These are phyloP conservation scores for Solanum infundibuliforme DNA, from an alignment of 257 asterid species.

Conservation along the genomic window DNA sequence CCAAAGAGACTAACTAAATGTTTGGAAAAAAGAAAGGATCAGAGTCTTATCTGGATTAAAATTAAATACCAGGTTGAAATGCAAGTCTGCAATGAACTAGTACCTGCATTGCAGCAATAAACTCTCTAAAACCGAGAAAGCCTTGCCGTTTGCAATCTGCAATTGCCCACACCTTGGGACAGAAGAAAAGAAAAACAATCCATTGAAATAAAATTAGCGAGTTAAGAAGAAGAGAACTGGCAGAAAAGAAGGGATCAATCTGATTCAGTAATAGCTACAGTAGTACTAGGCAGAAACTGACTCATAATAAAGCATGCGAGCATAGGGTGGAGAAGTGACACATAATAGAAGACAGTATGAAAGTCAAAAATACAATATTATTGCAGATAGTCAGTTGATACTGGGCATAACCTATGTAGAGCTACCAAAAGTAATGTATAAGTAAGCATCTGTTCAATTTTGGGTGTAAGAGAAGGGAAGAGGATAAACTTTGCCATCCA, in stretches of 20 bases:
- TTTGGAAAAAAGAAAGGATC: neutral
- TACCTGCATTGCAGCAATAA: conserved; percentile 88
- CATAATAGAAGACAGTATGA: neutral
- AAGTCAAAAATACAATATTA: neutral
- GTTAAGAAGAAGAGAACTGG: neutral
- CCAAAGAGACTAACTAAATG: conserved; percentile 68
- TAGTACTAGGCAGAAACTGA: neutral
- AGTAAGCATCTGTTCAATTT: neutral
- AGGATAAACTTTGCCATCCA: neutral
- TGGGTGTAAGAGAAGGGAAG: neutral
- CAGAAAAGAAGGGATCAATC: neutral
- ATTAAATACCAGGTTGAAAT: neutral
- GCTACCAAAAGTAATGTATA: neutral
- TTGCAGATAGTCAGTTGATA: neutral
- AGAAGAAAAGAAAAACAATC: neutral
- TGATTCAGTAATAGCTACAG: neutral
- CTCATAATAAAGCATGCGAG: neutral
- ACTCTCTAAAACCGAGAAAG: conserved; percentile 84
- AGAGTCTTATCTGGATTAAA: neutral
- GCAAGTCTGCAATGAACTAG: neutral
- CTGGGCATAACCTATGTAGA: neutral
- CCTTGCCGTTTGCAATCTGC: conserved; percentile 96
- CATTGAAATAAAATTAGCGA: neutral
- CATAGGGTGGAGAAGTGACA: neutral
- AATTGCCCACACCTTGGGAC: conserved; percentile 78